Base-by-base conservation (phyloP, 345 rosid species). In the Brassica incana region DNA sequence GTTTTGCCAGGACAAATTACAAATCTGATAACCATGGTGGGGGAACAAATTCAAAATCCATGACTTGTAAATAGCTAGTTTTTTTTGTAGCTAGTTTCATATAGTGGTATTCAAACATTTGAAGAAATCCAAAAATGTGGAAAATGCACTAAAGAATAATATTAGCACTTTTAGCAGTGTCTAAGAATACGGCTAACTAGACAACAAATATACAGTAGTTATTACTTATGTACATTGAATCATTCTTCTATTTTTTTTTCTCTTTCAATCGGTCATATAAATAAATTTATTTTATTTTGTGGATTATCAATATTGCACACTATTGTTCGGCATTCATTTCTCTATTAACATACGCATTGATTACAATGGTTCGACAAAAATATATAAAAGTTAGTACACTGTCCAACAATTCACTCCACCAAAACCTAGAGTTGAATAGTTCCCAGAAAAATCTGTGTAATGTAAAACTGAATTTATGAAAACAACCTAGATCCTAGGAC, bases 71-170 rank as follows among this genome's bases (percentile, higher is more conserved):
- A 25, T 29, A 27, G 35, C 72, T 32, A 32, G 64, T 15, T 52
- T 70, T 35, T 33, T 35, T 35, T 0, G 8, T 27, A 29, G 36
- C 72, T 32, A 10, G 65, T 16, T 54, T 71, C 14, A 18, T 56
- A 11, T 54, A 71, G 65, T 18, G 50, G 50, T 33, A 18, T 33
- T 32, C 65, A 71, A 54, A 71, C n/a, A 71, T 33, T 56, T 33
- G 33, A 56, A 71, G 12, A 56, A 33, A 48, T 48, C 6, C 65
- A 48, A 48, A 48, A 48, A 33, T 71, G 74, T 71, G 74, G 3
- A 70, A 70, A 71, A 71, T 54, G 73, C 74, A 48, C 16, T 16
- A 32, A 32, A n/a, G 40, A 27, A 69, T 14, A 29, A 8, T 50
- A n/a, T 29, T 29, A n/a, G 62, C 43, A 50, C 4, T 8, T 50